A percentile compares a stretch with the other conserved stretches of the same genome.
phyloP scores from a whole-genome alignment of 441 rosid genomes.

The Lepidium campestre region DNA sequence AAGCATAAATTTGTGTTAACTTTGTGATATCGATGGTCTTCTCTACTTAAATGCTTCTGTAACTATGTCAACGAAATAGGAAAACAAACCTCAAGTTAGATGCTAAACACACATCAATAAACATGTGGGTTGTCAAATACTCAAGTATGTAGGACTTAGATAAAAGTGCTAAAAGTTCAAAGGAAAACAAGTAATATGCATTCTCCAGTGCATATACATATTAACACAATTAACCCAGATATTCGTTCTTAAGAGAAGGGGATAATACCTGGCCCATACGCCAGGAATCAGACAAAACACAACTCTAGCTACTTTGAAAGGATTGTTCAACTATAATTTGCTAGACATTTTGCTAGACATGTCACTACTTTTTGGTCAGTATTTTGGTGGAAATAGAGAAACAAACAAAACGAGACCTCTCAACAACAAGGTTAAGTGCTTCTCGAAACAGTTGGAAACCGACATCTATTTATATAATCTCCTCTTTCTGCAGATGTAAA shows the following conservation, averaged over 20 bases:
- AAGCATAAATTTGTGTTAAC: constrained; percentile 61
- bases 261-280: constrained; percentile 71
- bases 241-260: not conserved
- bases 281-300: constrained; percentile 77
- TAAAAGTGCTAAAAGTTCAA: not conserved
- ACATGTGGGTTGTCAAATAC: not conserved
- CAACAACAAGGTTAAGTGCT: no score
- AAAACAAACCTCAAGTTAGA: not conserved
- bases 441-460: no score
- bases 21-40: constrained; percentile 79
- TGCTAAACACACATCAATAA: not conserved
- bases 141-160: not conserved
- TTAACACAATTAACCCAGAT: not conserved
- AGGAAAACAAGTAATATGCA: not conserved
- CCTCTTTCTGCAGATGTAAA: no score
- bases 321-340: no score
- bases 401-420: no score
- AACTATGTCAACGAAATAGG: constrained; percentile 39
- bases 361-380: no score
- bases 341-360: no score
- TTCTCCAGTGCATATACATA: not conserved
- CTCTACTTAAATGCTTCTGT: constrained; percentile 63
- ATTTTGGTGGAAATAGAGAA: no score
- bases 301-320: no score
- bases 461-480: no score